Percentiles rank a stretch among this genome's conserved stretches.
phyloP scores from a whole-genome alignment of 1,139 yeast genomes.

The Spathaspora sp. region DNA sequence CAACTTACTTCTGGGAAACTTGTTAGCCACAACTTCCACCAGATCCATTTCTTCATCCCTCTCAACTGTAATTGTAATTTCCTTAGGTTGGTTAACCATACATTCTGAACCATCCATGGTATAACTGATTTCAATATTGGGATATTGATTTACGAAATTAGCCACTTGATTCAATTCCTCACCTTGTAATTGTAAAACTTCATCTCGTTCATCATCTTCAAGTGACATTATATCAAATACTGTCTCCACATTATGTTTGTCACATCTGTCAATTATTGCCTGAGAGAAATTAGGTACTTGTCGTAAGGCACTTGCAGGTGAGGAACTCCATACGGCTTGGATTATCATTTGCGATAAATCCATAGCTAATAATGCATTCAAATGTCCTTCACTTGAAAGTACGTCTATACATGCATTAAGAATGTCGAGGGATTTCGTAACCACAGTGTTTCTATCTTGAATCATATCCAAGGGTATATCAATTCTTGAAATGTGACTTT shows the following conservation, averaged over 20 bases:
- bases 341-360: conserved; percentile 87
- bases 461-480: conserved; percentile 54
- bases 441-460: conserved; percentile 53
- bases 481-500: conserved; percentile 76
- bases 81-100: conserved; percentile 43
- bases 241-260: conserved; percentile 55
- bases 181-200: conserved; percentile 56
- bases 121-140: conserved; percentile 74
- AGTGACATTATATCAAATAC: conserved; percentile 85
- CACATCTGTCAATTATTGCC: conserved; percentile 58
- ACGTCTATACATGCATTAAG: conserved; percentile 73
- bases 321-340: conserved; percentile 85
- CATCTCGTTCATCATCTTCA: conserved; percentile 76
- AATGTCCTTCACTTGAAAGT: conserved; percentile 74
- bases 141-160: conserved; percentile 84
- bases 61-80: conserved; percentile 53
- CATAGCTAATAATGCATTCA: conserved; percentile 81
- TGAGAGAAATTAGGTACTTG: conserved; percentile 73
- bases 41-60: conserved; percentile 81
- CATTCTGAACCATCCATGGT: conserved; percentile 36
- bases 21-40: conserved; percentile 54
- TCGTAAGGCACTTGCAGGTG: conserved; percentile 47
- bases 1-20: conserved; percentile 56
- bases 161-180: conserved; percentile 64
- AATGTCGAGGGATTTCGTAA: conserved; percentile 50